phyloP scores from a whole-genome alignment of 2,329 filamentous ascomycete species.

The Blumeria graminis region DNA sequence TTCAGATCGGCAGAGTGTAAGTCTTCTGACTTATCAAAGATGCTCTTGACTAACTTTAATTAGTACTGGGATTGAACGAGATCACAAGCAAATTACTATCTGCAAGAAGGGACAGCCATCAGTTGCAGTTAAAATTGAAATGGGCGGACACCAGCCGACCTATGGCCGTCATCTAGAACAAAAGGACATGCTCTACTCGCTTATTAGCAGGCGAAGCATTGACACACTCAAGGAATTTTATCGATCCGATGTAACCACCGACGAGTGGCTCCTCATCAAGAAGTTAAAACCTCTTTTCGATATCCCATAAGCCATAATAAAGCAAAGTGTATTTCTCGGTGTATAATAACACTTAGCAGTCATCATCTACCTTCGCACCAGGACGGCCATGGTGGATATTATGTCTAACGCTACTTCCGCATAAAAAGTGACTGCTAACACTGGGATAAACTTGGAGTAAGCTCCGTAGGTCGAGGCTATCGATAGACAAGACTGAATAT shows the following conservation, averaged over 20 bases:
- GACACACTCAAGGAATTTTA: constrained; percentile 95
- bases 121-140: constrained; percentile 93
- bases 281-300: constrained; percentile 92
- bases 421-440: too few species aligned
- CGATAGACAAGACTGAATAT: too few species aligned
- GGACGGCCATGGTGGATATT: too few species aligned
- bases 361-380: too few species aligned
- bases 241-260: constrained; percentile 60
- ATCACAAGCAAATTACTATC: constrained; percentile 79
- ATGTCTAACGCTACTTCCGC: too few species aligned
- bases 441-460: too few species aligned
- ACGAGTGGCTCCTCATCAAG: constrained; percentile 86
- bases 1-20: constrained; percentile 63
- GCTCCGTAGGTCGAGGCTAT: too few species aligned
- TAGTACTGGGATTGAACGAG: constrained; percentile 88
- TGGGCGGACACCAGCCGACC: constrained; percentile 69
- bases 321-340: background rate
- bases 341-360: too few species aligned
- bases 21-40: constrained; percentile 3
- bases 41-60: background rate
- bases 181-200: constrained; percentile 63
- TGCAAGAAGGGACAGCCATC: constrained; percentile 96
- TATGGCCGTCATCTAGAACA: constrained; percentile 94
- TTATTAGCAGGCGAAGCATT: constrained; percentile 71
- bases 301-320: constrained; percentile 22